Evolutionary conservation across 1,284 basidiomycete genomes (phyloP), one percentile per base, ranked within the genome.

Genomic region (Wolfiporia cocos): DNA sequence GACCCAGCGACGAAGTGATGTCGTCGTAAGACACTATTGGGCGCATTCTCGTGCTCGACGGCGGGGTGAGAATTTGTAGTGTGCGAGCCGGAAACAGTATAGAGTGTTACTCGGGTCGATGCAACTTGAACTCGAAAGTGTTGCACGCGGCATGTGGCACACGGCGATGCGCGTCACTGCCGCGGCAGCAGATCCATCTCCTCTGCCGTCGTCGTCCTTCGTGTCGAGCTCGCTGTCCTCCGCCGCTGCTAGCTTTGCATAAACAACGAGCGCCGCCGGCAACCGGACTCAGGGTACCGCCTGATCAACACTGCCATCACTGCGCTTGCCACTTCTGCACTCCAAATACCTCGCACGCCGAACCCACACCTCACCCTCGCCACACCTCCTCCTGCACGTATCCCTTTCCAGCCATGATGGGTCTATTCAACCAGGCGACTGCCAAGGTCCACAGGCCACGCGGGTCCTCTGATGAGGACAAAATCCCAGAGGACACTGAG

Each of bases 401-500:
- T 17, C 18, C 24, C 39, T 40, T 23, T 39, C 41, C 49, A 57
- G 66, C 58, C 59, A 86, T 87, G 84, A 82, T 86, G 81, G 80
- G 81, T 57, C 68, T 88, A 50, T 82, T 88, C 67, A 80, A 69
- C 63, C 74, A 78, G 62, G 80, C 83, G 40, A 75, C 76, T 43
- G 73, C 73, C 50, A 74, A 73, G 62, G 70, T 81, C 52, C 76
- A 74, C 53, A 76, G 76, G 45, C 64, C 65, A 56, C 64, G 64
- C 61, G 76, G 72, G 53, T 58, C 69, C 50, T 69, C 74, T 56
- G 71, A 76, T 52, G 78, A 80, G 38, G 82, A 86, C 60, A 81
- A 75, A 60, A 69, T 75, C 40, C 82, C 82, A 32, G 82, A 85
- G 49, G 86, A 86, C 60, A 83, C 83, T 34, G 81, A 86, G 52